Conservation (phyloP, 106 monocot species). For the Phalaenopsis equestris region DNA sequence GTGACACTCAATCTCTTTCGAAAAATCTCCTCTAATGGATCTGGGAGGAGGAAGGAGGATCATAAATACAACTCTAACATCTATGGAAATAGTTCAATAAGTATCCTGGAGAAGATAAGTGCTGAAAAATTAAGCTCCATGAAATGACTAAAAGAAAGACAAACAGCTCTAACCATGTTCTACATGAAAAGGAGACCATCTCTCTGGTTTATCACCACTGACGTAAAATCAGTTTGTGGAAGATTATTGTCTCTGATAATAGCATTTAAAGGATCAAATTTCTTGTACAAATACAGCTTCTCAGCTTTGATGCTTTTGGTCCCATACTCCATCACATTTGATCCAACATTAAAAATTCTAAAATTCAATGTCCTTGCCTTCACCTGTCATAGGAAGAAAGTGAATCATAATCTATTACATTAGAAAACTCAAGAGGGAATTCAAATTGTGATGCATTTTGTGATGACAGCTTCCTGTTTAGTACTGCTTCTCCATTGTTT, state of each 20-base stretch:
- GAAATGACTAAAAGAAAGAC: neutral
- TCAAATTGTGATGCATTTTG: neutral
- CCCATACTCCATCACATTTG: slow-evolving; percentile 64
- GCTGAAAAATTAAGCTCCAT: neutral
- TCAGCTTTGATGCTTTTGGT: slow-evolving; percentile 36
- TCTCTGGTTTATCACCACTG: slow-evolving; percentile 40
- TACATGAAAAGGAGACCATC: slow-evolving; percentile 73
- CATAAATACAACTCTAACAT: neutral
- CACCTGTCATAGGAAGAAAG: slow-evolving; percentile 20
- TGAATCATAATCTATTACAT: neutral
- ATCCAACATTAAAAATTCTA: slow-evolving; percentile 22
- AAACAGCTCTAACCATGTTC: slow-evolving; percentile 36
- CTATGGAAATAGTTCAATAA: neutral
- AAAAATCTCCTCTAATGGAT: neutral
- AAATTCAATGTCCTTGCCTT: slow-evolving; percentile 37
- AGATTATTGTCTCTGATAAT: slow-evolving; percentile 31
- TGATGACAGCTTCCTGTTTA: slow-evolving; percentile 23
- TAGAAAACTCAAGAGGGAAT: neutral
- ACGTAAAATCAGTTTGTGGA: neutral
- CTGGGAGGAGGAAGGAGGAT: neutral
- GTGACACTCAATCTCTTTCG: neutral
- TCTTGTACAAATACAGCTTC: slow-evolving; percentile 39
- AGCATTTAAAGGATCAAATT: slow-evolving; percentile 42
- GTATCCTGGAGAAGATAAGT: neutral
- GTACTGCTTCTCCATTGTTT: slow-evolving; percentile 63